A percentile compares a stretch with the other conserved stretches of the same genome.
phyloP scores from a whole-genome alignment of 306 rosid species.

The Glycine tomentella region DNA sequence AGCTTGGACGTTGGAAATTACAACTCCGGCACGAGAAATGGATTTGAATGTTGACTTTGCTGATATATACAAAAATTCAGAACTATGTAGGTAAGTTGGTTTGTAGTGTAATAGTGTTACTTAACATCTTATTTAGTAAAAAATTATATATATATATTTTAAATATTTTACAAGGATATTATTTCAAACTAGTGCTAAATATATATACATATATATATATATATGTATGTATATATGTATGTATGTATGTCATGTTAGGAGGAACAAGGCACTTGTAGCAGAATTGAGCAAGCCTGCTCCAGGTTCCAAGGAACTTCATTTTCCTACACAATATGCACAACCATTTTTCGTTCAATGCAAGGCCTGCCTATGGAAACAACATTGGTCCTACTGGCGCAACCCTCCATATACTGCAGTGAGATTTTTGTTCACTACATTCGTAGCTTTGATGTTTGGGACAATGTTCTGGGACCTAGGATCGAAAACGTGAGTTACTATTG shows the following conservation, averaged over 20 bases:
- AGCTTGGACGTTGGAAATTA: conserved; percentile 82
- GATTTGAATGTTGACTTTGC: conserved; percentile 66
- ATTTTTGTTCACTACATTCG: conserved; percentile 53
- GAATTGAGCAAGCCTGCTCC: conserved; percentile 66
- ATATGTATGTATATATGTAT: too few species aligned
- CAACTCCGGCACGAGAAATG: conserved; percentile 61
- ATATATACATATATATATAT: too few species aligned
- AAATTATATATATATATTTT: not conserved
- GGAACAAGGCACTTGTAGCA: conserved; percentile 61
- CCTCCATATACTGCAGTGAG: conserved; percentile 69
- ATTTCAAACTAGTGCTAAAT: not conserved
- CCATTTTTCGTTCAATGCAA: conserved; percentile 59
- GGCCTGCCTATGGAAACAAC: conserved; percentile 80
- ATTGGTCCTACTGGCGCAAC: conserved; percentile 75
- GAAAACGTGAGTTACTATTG: conserved; percentile 58
- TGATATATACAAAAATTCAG: conserved; percentile 64
- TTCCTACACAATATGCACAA: conserved; percentile 58
- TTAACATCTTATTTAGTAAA: not conserved
- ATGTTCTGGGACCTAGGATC: conserved; percentile 81
- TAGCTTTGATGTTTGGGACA: conserved; percentile 71
- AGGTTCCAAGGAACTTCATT: conserved; percentile 63
- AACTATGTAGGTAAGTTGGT: conserved; percentile 54
- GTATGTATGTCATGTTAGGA: conserved; percentile 47
- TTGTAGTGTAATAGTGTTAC: not conserved
- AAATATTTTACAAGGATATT: not conserved